Evolutionary conservation across 768 basidiomycete genomes (phyloP), one percentile per base, ranked within the genome.

Genomic region (Panaeolus cyanescens): DNA sequence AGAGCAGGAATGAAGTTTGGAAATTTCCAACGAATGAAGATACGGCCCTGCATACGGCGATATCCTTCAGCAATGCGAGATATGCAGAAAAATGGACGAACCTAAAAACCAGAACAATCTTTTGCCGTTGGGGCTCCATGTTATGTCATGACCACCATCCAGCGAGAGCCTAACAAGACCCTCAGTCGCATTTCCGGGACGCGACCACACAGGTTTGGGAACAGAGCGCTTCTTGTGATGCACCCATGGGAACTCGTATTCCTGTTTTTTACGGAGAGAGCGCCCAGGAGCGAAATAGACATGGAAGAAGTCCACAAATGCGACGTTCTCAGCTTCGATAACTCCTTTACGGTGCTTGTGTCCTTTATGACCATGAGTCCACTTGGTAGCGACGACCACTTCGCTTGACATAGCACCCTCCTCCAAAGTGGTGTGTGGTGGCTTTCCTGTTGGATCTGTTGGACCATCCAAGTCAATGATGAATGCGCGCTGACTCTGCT

Each of bases 61-160:
- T 36, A 19, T 13, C 3, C 12, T 50, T 28, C 13, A 28, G 25
- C 25, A 50, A 50, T 37, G 39, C 4, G 3, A 4, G 10, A 42
- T 8, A 22, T 20, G 7, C 4, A 42, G 1, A 22, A 17, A 8
- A 22, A 22, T 39, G 63, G 25, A 56, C 78, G 45, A 68, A 89
- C 90, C 90, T 31, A 92, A 78, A 72, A 92, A 83, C 90, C 90
- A 92, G 63, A 90, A 89, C 32, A 91, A 59, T 32, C 76, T 85
- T 58, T 79, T 83, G 17, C 90, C 90, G 68, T 91, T 86, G 10
- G 80, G 68, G 32, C 83, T 88, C 76, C 83, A 87, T 2, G 84
- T 79, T 34, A 91, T 69, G 68, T 88, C 87, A 65, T 92, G 90
- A 0, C 89, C 90, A 17, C 90, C 90, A 70, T 91, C 89, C 64